Percentiles rank a stretch among this genome's conserved stretches.
These are phyloP conservation scores for Candida quercuum DNA, from an alignment of 805 yeast species.

Conservation along the genomic window DNA sequence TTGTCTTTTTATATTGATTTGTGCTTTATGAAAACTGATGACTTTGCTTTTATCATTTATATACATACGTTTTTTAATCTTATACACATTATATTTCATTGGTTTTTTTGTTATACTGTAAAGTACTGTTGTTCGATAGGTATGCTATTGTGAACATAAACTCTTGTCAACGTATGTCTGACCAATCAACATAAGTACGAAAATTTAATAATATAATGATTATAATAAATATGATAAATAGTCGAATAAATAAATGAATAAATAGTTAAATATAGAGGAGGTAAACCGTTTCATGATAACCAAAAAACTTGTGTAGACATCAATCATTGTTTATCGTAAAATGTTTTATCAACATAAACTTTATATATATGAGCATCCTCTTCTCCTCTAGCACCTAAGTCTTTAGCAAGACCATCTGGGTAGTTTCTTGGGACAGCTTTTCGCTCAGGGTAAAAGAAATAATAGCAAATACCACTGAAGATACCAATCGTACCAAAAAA, in stretches of 20 bases:
- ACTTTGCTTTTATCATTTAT: too few species aligned
- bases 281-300: neutral
- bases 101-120: too few species aligned
- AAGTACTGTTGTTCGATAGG: too few species aligned
- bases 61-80: too few species aligned
- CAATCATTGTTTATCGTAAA: conserved; percentile 5
- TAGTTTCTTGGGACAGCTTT: conserved; percentile 73
- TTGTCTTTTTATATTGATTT: too few species aligned
- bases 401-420: conserved; percentile 75
- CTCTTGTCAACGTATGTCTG: too few species aligned
- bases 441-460: conserved; percentile 53
- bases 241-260: neutral
- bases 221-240: neutral
- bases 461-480: conserved; percentile 40
- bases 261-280: neutral
- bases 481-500: conserved; percentile 47
- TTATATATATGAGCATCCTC: conserved; percentile 33
- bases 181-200: too few species aligned
- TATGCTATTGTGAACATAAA: too few species aligned
- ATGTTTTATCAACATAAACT: conserved; percentile 36
- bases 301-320: neutral
- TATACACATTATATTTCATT: too few species aligned
- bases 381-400: conserved; percentile 57
- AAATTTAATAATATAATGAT: too few species aligned
- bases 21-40: too few species aligned